Evolutionary conservation across 23 red algal species (phyloP), one percentile per base, ranked within the genome.

Genomic region (Gracilaria domingensis): DNA sequence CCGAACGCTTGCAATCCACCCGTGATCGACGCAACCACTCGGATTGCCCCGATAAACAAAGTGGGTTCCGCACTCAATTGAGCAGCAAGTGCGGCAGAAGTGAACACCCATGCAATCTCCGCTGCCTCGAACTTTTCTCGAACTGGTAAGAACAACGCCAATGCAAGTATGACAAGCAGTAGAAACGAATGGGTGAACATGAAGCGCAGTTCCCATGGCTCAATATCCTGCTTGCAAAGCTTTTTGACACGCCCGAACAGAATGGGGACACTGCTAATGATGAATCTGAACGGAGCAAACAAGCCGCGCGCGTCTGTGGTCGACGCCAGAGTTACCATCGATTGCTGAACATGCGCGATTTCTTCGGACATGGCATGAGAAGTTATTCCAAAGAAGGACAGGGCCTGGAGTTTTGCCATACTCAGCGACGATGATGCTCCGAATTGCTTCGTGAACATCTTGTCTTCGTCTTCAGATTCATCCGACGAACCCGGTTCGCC

Each of bases 71-170:
- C 92, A 74, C 82, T 87, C 62, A 94, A 30, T 51, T 94, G 92
- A 14, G 92, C 82, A 34, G 92, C 92, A 17, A 94, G 82, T 25
- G 82, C 92, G 2, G 92, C 92, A 12, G 82, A 87, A 42, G 74
- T 74, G 55, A 85, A 94, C 14, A 76, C 84, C 92, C 92, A 94
- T n/a, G 92, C 92, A 45, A 88, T 80, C 60, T 94, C 92, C 37
- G 73, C 49, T 16, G 71, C 51, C 59, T 87, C 66, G 71, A 94
- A 88, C 0, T 18, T 71, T 20, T 71, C 28, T 36, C 51, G 65
- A 25, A 79, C 20, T 5, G 81, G 57, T 18, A 88, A 53, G 48
- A 87, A 87, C 28, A 94, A 32, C 5, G 76, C 62, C 32, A 94
- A 39, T 14, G 92, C 92, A n/a, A 94, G 77, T 16, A 94, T 87